A percentile compares a stretch with the other conserved stretches of the same genome.
Conservation (phyloP, 2,329 filamentous ascomycete genomes). For the Colletotrichum australisinense region DNA sequence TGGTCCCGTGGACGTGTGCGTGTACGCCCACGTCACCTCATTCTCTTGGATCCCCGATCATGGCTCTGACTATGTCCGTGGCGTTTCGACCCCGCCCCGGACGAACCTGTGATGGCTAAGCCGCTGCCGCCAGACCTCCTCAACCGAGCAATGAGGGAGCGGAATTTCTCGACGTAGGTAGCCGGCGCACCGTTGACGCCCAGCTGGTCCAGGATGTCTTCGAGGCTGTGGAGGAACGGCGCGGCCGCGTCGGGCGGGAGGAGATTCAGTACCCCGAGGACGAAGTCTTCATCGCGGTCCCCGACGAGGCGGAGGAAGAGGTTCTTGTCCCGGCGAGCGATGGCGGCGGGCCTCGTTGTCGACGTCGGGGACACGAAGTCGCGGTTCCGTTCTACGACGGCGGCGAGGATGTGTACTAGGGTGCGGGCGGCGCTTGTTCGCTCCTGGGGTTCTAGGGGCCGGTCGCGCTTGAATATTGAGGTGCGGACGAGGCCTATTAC, state of each 20-base stretch:
- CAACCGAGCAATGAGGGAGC: slow-evolving; percentile 45
- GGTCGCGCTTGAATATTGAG: slow-evolving; percentile 51
- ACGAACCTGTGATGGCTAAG: slow-evolving; percentile 35
- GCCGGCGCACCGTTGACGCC: slow-evolving; percentile 47
- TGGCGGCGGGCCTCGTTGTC: not conserved
- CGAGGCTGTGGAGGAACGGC: slow-evolving; percentile 54
- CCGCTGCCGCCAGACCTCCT: slow-evolving; percentile 39
- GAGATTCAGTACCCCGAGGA: slow-evolving; percentile 54
- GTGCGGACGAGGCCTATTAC: slow-evolving; percentile 56
- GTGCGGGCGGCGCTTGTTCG: slow-evolving; percentile 58
- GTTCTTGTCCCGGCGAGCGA: slow-evolving; percentile 50
- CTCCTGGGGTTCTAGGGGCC: slow-evolving; percentile 51
- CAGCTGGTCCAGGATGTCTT: slow-evolving; percentile 46
- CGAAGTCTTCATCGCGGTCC: slow-evolving; percentile 55
- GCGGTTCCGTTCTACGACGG: slow-evolving; percentile 54
- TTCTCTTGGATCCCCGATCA: slow-evolving; percentile 46
- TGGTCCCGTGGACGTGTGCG: not conserved
- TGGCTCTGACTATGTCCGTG: slow-evolving; percentile 39
- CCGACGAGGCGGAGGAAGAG: slow-evolving; percentile 62
- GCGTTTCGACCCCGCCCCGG: slow-evolving; percentile 46
- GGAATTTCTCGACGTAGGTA: slow-evolving; percentile 50
- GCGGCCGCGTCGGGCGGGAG: slow-evolving; percentile 56
- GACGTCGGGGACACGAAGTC: slow-evolving; percentile 47
- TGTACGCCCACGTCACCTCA: slow-evolving; percentile 42
- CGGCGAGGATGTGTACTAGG: slow-evolving; percentile 59